Percentiles rank a stretch among this genome's conserved stretches.
Evolutionary conservation across 2,329 filamentous ascomycete species (phyloP).

Genomic region (Plectosphaerella plurivora): DNA sequence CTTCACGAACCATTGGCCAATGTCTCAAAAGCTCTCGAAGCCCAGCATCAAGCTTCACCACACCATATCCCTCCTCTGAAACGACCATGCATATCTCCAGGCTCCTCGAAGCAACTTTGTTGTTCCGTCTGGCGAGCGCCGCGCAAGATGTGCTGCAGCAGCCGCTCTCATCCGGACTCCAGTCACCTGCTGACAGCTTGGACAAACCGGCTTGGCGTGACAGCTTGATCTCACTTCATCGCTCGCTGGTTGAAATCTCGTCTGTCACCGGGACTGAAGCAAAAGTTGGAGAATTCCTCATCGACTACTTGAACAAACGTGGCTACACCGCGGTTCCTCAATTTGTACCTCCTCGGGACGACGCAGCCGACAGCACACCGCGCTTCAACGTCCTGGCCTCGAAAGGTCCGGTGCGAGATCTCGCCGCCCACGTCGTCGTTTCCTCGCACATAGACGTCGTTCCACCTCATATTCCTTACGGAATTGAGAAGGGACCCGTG

Average conservation of each 20-base stretch:
- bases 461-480: constrained; percentile 68
- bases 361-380: constrained; percentile 14
- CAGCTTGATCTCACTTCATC: constrained; percentile 67
- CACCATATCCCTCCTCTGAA: background rate
- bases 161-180: background rate
- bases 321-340: constrained; percentile 41
- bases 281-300: constrained; percentile 63
- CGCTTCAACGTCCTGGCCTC: constrained; percentile 78
- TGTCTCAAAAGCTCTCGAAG: too few species aligned
- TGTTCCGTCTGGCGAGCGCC: background rate
- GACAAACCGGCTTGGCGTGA: constrained; percentile 33
- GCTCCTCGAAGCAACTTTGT: background rate
- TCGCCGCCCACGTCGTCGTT: constrained; percentile 57
- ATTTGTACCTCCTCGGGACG: constrained; percentile 26
- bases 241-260: constrained; percentile 66
- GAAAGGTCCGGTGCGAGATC: constrained; percentile 37
- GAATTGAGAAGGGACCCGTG: constrained; percentile 42
- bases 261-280: constrained; percentile 69
- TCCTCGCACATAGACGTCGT: constrained; percentile 81
- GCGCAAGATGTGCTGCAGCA: background rate
- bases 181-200: background rate
- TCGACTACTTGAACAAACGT: constrained; percentile 53
- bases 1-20: too few species aligned
- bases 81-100: background rate
- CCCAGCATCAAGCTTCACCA: background rate